Evolutionary conservation across 768 basidiomycete species (phyloP).

Genomic region (Mycena pura): DNA sequence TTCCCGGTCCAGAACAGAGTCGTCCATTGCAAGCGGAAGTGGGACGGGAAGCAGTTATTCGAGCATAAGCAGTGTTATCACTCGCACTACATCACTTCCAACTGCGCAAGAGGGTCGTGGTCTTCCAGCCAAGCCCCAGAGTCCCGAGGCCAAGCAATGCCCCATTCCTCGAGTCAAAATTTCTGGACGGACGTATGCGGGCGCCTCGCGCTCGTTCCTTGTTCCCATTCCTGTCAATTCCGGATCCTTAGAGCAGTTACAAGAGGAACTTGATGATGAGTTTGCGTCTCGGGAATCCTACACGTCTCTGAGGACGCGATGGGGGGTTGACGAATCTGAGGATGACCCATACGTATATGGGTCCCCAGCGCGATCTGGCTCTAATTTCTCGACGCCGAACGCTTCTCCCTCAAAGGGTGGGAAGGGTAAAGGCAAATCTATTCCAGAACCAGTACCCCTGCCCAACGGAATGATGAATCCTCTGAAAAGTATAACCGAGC

Average conservation of each 20-base stretch:
- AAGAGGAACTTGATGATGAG: slow-evolving; percentile 56
- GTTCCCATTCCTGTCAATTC: slow-evolving; percentile 56
- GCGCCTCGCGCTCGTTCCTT: slow-evolving; percentile 81
- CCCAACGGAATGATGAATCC: slow-evolving; percentile 72
- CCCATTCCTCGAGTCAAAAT: slow-evolving; percentile 37
- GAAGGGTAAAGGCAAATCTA: slow-evolving; percentile 47
- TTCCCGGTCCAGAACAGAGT: slow-evolving; percentile 68
- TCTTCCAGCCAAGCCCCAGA: slow-evolving; percentile 10
- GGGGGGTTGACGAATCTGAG: slow-evolving; percentile 84
- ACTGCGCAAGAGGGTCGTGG: too few species aligned
- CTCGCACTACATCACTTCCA: slow-evolving; percentile 26
- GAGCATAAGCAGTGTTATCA: slow-evolving; percentile 17
- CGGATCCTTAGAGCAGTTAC: slow-evolving; percentile 34
- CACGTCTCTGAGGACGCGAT: slow-evolving; percentile 71
- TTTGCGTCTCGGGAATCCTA: slow-evolving; percentile 74
- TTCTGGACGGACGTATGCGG: slow-evolving; percentile 70
- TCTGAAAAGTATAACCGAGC: slow-evolving; percentile 79
- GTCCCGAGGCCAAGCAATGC: slow-evolving; percentile 30
- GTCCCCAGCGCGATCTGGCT: slow-evolving; percentile 39
- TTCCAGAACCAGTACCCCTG: slow-evolving; percentile 38
- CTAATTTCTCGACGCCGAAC: slow-evolving; percentile 39
- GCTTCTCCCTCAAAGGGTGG: slow-evolving; percentile 45
- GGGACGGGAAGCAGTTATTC: slow-evolving; percentile 23
- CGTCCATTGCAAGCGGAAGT: slow-evolving; percentile 47
- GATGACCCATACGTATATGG: slow-evolving; percentile 61